A percentile compares a stretch with the other conserved stretches of the same genome.
Evolutionary conservation across 2,329 filamentous ascomycete genomes (phyloP).

Genomic region (Teratosphaeria epicoccoides): DNA sequence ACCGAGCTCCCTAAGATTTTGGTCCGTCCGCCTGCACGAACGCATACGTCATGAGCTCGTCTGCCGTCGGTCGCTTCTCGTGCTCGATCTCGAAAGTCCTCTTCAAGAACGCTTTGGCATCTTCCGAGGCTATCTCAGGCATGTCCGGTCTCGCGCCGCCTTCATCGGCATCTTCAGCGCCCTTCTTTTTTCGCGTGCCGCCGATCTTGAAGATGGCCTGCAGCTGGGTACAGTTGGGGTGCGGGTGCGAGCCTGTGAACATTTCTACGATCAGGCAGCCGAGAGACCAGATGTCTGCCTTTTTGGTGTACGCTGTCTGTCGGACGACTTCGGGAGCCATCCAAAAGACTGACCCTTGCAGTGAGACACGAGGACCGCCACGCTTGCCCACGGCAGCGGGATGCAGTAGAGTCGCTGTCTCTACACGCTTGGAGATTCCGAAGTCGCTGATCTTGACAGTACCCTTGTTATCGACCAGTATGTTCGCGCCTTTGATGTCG

Average conservation of each 20-base stretch:
- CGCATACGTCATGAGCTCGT: constrained; percentile 73
- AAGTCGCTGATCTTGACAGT: constrained; percentile 99
- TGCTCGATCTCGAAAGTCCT: constrained; percentile 95
- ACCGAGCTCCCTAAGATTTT: neutral
- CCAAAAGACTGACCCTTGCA: constrained; percentile 98
- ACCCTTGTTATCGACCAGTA: constrained; percentile 96
- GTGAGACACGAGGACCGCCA: constrained; percentile 56
- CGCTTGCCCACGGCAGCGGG: constrained; percentile 36
- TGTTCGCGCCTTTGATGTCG: constrained; percentile 98
- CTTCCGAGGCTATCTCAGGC: constrained; percentile 73
- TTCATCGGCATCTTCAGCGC: constrained; percentile 11
- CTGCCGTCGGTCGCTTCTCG: constrained; percentile 80
- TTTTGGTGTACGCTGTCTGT: constrained; percentile 94
- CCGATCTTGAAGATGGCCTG: constrained; percentile 97
- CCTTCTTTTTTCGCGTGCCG: constrained; percentile 65
- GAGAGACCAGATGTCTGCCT: constrained; percentile 97
- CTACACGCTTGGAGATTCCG: constrained; percentile 94
- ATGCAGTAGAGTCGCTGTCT: constrained; percentile 65
- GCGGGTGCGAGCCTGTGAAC: constrained; percentile 94
- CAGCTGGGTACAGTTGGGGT: constrained; percentile 91
- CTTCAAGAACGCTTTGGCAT: constrained; percentile 71
- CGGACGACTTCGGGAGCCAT: constrained; percentile 99
- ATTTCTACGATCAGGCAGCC: constrained; percentile 97
- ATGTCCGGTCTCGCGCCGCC: constrained; percentile 68
- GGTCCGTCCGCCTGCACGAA: constrained; percentile 39